Evolutionary conservation across 2,329 filamentous ascomycete species (phyloP).

Genomic region (Trichophyton mentagrophytes): DNA sequence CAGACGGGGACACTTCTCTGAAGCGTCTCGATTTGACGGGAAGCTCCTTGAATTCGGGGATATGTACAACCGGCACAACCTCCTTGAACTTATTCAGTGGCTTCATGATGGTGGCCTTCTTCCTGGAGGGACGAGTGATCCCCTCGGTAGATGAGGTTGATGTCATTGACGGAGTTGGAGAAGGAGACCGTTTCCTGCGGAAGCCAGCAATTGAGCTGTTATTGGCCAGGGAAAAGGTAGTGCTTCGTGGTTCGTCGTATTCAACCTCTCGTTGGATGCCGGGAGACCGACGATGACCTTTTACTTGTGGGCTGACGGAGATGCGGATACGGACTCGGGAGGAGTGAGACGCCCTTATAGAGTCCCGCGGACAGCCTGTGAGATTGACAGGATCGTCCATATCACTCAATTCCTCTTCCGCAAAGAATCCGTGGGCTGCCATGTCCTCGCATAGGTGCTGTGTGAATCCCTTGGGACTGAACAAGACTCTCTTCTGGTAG

Average conservation of each 20-base stretch:
- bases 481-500: neutral
- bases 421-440: neutral
- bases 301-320: neutral
- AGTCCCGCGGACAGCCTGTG: neutral
- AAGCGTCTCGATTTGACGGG: neutral
- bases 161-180: neutral
- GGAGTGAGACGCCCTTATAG: neutral
- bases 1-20: neutral
- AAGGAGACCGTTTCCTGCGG: neutral
- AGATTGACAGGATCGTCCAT: neutral
- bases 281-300: neutral
- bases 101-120: neutral
- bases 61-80: neutral
- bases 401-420: neutral
- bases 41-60: neutral
- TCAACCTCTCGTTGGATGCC: neutral
- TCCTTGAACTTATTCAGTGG: neutral
- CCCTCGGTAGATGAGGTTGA: neutral
- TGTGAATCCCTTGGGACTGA: neutral
- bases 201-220: neutral
- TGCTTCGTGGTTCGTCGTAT: neutral
- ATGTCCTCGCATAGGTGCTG: neutral
- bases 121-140: neutral
- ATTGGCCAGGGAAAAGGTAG: neutral
- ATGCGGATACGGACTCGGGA: neutral